Percentiles rank a stretch among this genome's conserved stretches.
Evolutionary conservation across 2,329 filamentous ascomycete species (phyloP).

Genomic region (Alternaria ventricosa): DNA sequence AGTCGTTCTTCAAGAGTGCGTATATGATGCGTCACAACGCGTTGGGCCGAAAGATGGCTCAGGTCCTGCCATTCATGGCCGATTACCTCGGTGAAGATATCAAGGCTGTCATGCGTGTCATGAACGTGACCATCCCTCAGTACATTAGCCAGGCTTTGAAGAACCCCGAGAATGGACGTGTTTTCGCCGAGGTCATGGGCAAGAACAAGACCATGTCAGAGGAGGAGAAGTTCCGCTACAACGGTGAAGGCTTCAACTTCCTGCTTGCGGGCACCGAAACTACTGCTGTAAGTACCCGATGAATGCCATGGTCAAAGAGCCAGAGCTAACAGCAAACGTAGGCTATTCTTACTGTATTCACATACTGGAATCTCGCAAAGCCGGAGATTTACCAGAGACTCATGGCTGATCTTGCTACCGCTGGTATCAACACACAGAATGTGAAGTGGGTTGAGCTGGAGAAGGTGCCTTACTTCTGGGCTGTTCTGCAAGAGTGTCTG

Average conservation of each 20-base stretch:
- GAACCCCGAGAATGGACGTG: slow-evolving; percentile 33
- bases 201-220: slow-evolving; percentile 26
- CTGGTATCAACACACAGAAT: slow-evolving; percentile 15
- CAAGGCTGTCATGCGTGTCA: slow-evolving; percentile 31
- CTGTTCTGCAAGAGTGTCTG: slow-evolving; percentile 44
- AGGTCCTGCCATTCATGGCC: slow-evolving; percentile 33
- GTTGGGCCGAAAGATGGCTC: slow-evolving; percentile 29
- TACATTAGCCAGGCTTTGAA: slow-evolving; percentile 31
- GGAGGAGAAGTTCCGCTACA: slow-evolving; percentile 32
- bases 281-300: slow-evolving; percentile 25
- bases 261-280: slow-evolving; percentile 34
- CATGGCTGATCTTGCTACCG: slow-evolving; percentile 26
- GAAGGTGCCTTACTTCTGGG: slow-evolving; percentile 42
- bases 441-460: slow-evolving; percentile 33
- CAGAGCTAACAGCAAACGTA: slow-evolving; percentile 23
- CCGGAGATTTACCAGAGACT: slow-evolving; percentile 28
- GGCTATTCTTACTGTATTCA: slow-evolving; percentile 40
- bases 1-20: slow-evolving; percentile 34
- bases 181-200: slow-evolving; percentile 30
- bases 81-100: slow-evolving; percentile 36
- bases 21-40: slow-evolving; percentile 39
- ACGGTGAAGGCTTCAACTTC: slow-evolving; percentile 35
- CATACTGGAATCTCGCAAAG: slow-evolving; percentile 45
- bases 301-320: not conserved
- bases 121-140: slow-evolving; percentile 34